phyloP scores from a whole-genome alignment of 169 alveolate species.

The Toxoplasma gondii region DNA sequence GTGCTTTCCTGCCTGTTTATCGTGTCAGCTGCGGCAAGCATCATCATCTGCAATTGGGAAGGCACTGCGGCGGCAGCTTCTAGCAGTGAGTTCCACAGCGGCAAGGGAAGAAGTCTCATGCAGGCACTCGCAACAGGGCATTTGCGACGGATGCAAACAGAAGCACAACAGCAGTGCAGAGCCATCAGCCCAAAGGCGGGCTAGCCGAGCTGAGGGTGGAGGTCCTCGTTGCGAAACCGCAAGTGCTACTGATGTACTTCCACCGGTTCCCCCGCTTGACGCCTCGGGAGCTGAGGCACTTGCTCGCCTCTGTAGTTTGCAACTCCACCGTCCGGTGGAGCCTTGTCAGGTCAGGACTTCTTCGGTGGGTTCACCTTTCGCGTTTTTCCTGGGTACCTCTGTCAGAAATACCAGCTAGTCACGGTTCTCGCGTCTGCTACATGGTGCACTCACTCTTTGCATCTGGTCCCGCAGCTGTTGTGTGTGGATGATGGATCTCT shows the following conservation, averaged over 20 bases:
- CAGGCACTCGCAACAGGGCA: neutral
- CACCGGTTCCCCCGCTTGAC: neutral
- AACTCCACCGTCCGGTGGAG: neutral
- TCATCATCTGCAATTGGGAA: neutral
- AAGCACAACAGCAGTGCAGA: neutral
- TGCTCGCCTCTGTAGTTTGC: neutral
- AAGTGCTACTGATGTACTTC: neutral
- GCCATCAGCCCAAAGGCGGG: neutral
- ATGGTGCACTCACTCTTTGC: no score
- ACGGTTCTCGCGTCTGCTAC: no score
- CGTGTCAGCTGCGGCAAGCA: neutral
- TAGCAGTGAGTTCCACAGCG: neutral
- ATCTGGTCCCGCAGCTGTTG: no score
- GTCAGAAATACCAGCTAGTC: no score
- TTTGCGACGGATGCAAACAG: neutral
- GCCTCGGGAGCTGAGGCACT: neutral
- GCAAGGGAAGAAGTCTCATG: neutral
- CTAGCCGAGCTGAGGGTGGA: neutral
- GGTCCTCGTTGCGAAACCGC: neutral
- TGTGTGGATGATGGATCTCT: no score
- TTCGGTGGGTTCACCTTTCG: no score
- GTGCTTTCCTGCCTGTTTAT: neutral
- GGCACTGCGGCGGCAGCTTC: slow-evolving; percentile 27
- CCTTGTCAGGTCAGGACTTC: neutral
- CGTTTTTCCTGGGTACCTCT: no score